Evolutionary conservation across 2,329 filamentous ascomycete species (phyloP).

Genomic region (Elsinoe fawcettii): DNA sequence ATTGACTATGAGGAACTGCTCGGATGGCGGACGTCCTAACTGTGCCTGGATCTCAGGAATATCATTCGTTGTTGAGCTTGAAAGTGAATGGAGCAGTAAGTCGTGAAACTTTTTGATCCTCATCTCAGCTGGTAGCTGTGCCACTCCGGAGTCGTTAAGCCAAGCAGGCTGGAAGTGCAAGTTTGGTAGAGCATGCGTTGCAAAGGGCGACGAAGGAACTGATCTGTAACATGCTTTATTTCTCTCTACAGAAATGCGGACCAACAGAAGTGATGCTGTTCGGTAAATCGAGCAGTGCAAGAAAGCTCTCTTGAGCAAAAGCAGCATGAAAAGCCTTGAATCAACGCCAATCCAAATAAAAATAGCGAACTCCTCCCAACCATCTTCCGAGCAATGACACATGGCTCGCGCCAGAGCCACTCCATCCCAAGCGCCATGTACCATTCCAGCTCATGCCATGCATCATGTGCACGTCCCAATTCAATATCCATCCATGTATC

Average conservation of each 20-base stretch:
- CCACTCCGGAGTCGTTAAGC: too few relatives aligned
- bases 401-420: neutral
- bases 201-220: neutral
- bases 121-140: too few relatives aligned
- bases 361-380: neutral
- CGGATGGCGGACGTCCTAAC: too few relatives aligned
- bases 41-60: too few relatives aligned
- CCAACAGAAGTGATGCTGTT: neutral
- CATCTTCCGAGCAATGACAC: neutral
- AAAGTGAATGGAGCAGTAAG: too few relatives aligned
- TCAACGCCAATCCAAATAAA: neutral
- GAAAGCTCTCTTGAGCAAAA: neutral
- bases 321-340: neutral
- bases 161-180: too few relatives aligned
- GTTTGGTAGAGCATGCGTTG: too few relatives aligned
- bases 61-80: too few relatives aligned
- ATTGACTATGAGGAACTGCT: too few relatives aligned
- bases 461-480: neutral
- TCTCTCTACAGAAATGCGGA: neutral
- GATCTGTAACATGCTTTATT: neutral
- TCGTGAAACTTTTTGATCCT: too few relatives aligned
- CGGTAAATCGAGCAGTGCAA: neutral
- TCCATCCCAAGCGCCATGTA: slow-evolving; percentile 1
- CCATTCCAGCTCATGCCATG: neutral
- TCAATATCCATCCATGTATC: neutral